A percentile compares a stretch with the other conserved stretches of the same genome.
These are phyloP conservation scores for Talaromyces sp. DNA, from an alignment of 2,329 filamentous ascomycete species.

Conservation along the genomic window DNA sequence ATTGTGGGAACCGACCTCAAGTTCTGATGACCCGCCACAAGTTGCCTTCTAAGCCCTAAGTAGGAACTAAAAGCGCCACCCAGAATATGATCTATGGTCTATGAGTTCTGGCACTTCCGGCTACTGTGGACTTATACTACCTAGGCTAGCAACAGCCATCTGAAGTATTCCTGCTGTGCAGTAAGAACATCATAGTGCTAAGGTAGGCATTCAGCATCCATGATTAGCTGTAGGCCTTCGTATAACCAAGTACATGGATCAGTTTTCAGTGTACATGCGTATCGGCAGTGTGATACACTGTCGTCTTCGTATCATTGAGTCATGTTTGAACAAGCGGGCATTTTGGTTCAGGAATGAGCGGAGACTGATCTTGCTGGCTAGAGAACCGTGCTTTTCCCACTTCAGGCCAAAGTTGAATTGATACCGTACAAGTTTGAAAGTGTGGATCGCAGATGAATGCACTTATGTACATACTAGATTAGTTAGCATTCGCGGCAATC, in stretches of 20 bases:
- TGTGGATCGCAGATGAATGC: slow-evolving; percentile 12
- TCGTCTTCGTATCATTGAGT: slow-evolving; percentile 6
- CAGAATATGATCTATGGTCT: slow-evolving; percentile 22
- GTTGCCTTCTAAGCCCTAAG: slow-evolving; percentile 20
- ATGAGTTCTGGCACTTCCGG: not conserved
- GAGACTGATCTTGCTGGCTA: not conserved
- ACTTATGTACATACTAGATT: slow-evolving; percentile 5
- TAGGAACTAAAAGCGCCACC: slow-evolving; percentile 23
- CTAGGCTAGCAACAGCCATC: not conserved
- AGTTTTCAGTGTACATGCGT: slow-evolving; percentile 7
- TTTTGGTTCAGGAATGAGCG: not conserved
- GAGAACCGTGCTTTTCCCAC: slow-evolving; percentile 10
- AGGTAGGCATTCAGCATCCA: not conserved
- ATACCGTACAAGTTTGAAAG: slow-evolving; percentile 1
- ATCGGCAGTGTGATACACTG: not conserved
- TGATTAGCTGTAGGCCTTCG: not conserved
- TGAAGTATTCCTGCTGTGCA: not conserved
- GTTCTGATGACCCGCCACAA: slow-evolving; percentile 20
- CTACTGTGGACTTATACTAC: not conserved
- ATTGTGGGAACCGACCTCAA: slow-evolving; percentile 21
- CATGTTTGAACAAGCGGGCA: slow-evolving; percentile 14
- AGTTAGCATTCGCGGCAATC: slow-evolving; percentile 12
- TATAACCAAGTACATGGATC: slow-evolving; percentile 6
- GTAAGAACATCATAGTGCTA: not conserved
- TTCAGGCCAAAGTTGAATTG: not conserved